Conservation (phyloP, 768 basidiomycete species). For the Cystofilobasidium capitatum region DNA sequence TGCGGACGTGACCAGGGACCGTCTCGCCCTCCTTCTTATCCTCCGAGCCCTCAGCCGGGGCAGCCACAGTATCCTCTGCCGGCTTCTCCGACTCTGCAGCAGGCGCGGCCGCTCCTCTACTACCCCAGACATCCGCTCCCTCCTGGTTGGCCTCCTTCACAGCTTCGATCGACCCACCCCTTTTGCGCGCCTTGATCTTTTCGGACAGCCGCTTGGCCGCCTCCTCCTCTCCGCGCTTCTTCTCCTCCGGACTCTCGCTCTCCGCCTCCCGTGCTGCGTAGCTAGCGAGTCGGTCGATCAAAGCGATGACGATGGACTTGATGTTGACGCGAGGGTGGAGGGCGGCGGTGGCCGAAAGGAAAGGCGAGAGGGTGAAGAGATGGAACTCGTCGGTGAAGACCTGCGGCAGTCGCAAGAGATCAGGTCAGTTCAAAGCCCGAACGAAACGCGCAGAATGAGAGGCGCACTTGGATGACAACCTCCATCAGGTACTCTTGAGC, state of each 20-base stretch:
- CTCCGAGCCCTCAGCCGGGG: slow-evolving; percentile 10
- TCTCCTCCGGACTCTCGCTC: slow-evolving; percentile 89
- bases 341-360: slow-evolving; percentile 90
- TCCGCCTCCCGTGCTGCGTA: slow-evolving; percentile 97
- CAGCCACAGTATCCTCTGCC: slow-evolving; percentile 20
- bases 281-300: slow-evolving; percentile 89
- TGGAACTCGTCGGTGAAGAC: slow-evolving; percentile 99
- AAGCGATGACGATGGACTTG: slow-evolving; percentile 92
- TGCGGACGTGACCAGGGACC: slow-evolving; percentile 43
- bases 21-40: slow-evolving; percentile 26
- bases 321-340: slow-evolving; percentile 97
- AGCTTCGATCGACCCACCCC: not conserved
- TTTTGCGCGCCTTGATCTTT: slow-evolving; percentile 66
- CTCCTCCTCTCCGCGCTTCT: slow-evolving; percentile 83
- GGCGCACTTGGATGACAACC: slow-evolving; percentile 85
- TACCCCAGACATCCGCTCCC: slow-evolving; percentile 32
- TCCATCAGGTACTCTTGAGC: slow-evolving; percentile 99
- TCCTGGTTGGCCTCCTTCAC: slow-evolving; percentile 35
- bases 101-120: slow-evolving; percentile 30
- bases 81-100: slow-evolving; percentile 27
- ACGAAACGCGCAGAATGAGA: not conserved
- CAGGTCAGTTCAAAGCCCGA: not conserved
- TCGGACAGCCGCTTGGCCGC: slow-evolving; percentile 80
- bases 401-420: slow-evolving; percentile 40
- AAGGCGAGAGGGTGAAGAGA: slow-evolving; percentile 85